Evolutionary conservation across 2,329 filamentous ascomycete species (phyloP).

Genomic region (Phaeosphaeriaceae sp.): DNA sequence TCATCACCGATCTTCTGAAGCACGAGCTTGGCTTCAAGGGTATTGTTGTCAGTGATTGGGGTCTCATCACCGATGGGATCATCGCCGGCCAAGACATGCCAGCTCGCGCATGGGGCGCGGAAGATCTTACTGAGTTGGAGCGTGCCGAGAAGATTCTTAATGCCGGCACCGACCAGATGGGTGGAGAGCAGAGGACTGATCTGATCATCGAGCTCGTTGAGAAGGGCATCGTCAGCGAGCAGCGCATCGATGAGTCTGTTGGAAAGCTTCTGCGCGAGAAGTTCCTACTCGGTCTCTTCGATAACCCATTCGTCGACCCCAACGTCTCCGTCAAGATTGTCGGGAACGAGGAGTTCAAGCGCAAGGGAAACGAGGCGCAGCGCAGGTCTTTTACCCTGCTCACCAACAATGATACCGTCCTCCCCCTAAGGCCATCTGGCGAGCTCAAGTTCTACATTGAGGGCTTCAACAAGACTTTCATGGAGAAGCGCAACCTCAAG

Average conservation of each 20-base stretch:
- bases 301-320: constrained; percentile 59
- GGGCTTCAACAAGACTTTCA: constrained; percentile 42
- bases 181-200: constrained; percentile 58
- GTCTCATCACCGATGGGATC: constrained; percentile 56
- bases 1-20: constrained; percentile 59
- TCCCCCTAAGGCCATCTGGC: constrained; percentile 33
- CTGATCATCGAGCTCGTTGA: constrained; percentile 58
- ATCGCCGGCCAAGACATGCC: constrained; percentile 56
- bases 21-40: constrained; percentile 59
- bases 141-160: constrained; percentile 55
- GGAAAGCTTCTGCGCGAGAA: constrained; percentile 58
- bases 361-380: constrained; percentile 48
- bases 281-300: constrained; percentile 60
- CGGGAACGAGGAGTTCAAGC: constrained; percentile 54
- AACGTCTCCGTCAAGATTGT: constrained; percentile 52
- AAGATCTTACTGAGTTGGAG: constrained; percentile 53
- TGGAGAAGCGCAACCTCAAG: constrained; percentile 39
- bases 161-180: constrained; percentile 61
- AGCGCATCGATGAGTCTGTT: constrained; percentile 56
- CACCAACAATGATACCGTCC: constrained; percentile 41
- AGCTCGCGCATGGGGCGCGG: constrained; percentile 60
- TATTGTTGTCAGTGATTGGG: constrained; percentile 62
- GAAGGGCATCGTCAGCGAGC: constrained; percentile 51
- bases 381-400: constrained; percentile 47
- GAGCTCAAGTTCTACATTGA: constrained; percentile 44